Percentiles rank a stretch among this genome's conserved stretches.
Evolutionary conservation across 257 asterid species (phyloP).

Genomic region (Paulownia fortunei): DNA sequence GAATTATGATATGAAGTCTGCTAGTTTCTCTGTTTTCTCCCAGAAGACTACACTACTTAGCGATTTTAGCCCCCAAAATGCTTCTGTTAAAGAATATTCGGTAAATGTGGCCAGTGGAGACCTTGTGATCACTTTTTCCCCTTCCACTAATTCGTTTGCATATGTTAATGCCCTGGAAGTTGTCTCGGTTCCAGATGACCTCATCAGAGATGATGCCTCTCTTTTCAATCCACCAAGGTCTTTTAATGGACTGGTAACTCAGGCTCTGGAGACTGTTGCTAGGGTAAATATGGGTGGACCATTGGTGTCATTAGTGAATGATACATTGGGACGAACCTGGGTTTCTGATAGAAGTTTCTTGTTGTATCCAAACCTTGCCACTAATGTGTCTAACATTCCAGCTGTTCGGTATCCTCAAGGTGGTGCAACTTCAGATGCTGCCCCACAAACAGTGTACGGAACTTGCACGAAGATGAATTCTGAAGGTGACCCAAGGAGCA

Average conservation of each 20-base stretch:
- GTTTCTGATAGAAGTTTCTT: slow-evolving; percentile 52
- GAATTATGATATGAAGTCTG: slow-evolving; percentile 48
- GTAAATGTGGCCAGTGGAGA: slow-evolving; percentile 50
- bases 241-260: slow-evolving; percentile 49
- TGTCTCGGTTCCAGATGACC: slow-evolving; percentile 62
- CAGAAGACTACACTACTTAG: slow-evolving; percentile 43
- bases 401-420: slow-evolving; percentile 61
- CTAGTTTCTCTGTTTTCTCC: slow-evolving; percentile 61
- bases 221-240: slow-evolving; percentile 45
- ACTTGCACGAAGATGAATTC: slow-evolving; percentile 68
- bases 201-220: slow-evolving; percentile 64
- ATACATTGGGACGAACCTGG: slow-evolving; percentile 78
- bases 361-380: slow-evolving; percentile 36
- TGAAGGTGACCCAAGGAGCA: slow-evolving; percentile 43
- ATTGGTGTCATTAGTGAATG: slow-evolving; percentile 52
- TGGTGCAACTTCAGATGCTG: slow-evolving; percentile 57
- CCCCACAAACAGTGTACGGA: slow-evolving; percentile 82
- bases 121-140: slow-evolving; percentile 55
- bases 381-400: slow-evolving; percentile 35
- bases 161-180: slow-evolving; percentile 75
- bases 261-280: slow-evolving; percentile 66
- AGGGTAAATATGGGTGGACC: slow-evolving; percentile 92
- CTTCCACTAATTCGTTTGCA: slow-evolving; percentile 57
- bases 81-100: slow-evolving; percentile 57
- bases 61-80: slow-evolving; percentile 50